phyloP scores from a whole-genome alignment of 306 rosid species.

The Cotoneaster glaucophyllus region DNA sequence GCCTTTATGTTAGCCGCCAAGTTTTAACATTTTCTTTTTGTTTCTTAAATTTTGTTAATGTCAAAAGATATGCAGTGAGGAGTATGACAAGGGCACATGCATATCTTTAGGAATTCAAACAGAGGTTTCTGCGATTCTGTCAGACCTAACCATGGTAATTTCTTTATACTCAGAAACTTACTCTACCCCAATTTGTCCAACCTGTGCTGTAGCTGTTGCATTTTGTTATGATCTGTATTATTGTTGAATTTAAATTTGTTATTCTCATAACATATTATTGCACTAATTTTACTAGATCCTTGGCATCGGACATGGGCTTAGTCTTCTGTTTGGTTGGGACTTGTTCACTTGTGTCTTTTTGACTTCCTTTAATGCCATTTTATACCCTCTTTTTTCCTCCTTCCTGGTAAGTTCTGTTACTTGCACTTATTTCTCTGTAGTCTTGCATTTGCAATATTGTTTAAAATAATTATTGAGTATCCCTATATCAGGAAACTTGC shows the following conservation, averaged over 20 bases:
- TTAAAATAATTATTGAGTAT: constrained; percentile 9
- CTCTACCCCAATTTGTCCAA: neutral
- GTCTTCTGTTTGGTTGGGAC: constrained; percentile 92
- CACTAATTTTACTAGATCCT: constrained; percentile 53
- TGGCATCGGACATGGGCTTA: constrained; percentile 86
- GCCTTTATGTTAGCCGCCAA: neutral
- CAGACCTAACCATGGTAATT: constrained; percentile 85
- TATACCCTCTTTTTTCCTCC: constrained; percentile 56
- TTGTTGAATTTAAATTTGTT: constrained; percentile 7
- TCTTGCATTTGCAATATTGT: neutral
- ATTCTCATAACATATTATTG: constrained; percentile 18
- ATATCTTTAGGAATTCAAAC: constrained; percentile 76
- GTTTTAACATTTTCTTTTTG: constrained; percentile 10
- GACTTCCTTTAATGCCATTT: constrained; percentile 59
- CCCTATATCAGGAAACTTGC: constrained; percentile 51
- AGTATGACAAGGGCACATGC: constrained; percentile 75
- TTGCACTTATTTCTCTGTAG: neutral
- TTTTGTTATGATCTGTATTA: constrained; percentile 1
- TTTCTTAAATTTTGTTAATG: constrained; percentile 8
- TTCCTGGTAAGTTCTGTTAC: constrained; percentile 55
- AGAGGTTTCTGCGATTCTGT: constrained; percentile 73
- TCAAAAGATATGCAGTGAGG: constrained; percentile 73
- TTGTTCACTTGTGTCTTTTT: constrained; percentile 82
- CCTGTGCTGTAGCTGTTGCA: neutral
- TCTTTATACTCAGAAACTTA: constrained; percentile 9